A percentile compares a stretch with the other conserved stretches of the same genome.
Conservation (phyloP, 129 eudicot species). For the Ambrosia trifida region DNA sequence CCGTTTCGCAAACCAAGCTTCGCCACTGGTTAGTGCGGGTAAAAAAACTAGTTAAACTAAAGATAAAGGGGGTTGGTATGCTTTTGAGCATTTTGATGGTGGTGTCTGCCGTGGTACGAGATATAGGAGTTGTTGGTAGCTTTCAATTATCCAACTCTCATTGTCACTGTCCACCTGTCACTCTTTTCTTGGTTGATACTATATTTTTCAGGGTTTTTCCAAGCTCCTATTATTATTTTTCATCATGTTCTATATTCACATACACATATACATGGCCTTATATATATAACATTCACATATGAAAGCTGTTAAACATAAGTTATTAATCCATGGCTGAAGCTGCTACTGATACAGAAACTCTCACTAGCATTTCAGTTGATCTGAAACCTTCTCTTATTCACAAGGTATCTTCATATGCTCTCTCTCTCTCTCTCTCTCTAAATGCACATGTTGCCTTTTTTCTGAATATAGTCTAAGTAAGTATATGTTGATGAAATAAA, state of each 20-base stretch:
- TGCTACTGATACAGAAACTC: slow-evolving; percentile 24
- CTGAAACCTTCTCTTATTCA: slow-evolving; percentile 24
- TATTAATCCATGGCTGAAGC: slow-evolving; percentile 30
- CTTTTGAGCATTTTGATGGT: background rate
- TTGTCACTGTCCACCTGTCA: slow-evolving; percentile 16
- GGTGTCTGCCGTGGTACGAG: slow-evolving; percentile 28
- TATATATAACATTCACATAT: slow-evolving; percentile 19
- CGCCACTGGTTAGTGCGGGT: too few relatives aligned
- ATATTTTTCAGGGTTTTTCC: slow-evolving; percentile 30
- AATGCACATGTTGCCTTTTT: background rate
- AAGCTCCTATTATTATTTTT: slow-evolving; percentile 3
- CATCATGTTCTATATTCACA: background rate
- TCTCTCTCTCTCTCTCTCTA: slow-evolving; percentile 3
- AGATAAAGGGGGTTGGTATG: background rate
- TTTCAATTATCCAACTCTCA: slow-evolving; percentile 32
- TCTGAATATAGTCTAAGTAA: background rate
- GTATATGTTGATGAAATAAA: too few relatives aligned
- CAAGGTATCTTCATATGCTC: slow-evolving; percentile 30
- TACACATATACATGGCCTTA: too few relatives aligned
- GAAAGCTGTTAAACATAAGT: slow-evolving; percentile 24
- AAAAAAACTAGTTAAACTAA: too few relatives aligned
- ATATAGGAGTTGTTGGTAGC: slow-evolving; percentile 26
- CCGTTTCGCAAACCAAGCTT: too few relatives aligned
- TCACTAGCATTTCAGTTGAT: slow-evolving; percentile 18
- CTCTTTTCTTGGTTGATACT: background rate